phyloP scores from a whole-genome alignment of 1,284 basidiomycete species.

The Amylostereum areolatum region DNA sequence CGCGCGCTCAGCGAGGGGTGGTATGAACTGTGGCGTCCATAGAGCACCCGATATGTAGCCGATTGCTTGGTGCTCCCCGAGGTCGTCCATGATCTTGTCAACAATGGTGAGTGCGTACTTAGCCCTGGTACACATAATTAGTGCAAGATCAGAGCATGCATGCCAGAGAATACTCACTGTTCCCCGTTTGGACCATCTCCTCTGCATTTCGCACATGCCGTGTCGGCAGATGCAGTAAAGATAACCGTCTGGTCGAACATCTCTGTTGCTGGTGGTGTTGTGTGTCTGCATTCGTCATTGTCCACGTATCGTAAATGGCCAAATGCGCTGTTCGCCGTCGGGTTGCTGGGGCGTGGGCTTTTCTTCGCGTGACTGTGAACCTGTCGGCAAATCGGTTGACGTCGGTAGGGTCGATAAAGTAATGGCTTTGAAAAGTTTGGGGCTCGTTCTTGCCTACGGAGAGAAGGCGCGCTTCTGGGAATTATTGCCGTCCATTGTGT shows the following conservation, averaged over 20 bases:
- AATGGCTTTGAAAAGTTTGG: slow-evolving; percentile 2
- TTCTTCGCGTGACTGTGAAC: too few relatives aligned
- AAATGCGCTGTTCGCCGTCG: too few relatives aligned
- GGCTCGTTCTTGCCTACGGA: slow-evolving; percentile 1
- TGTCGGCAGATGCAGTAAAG: slow-evolving; percentile 16
- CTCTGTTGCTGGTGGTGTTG: neutral
- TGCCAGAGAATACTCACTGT: neutral
- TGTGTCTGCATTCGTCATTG: neutral
- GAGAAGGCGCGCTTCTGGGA: slow-evolving; percentile 6
- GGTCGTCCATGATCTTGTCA: slow-evolving; percentile 7
- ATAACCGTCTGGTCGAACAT: slow-evolving; percentile 16
- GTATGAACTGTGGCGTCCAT: slow-evolving; percentile 6
- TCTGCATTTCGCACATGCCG: slow-evolving; percentile 12
- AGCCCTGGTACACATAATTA: slow-evolving; percentile 4
- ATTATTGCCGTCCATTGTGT: slow-evolving; percentile 26
- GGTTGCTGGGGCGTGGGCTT: too few relatives aligned
- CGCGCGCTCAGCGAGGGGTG: slow-evolving; percentile 12
- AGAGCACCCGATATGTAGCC: slow-evolving; percentile 14
- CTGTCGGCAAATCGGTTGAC: slow-evolving; percentile 13
- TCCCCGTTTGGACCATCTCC: slow-evolving; percentile 16
- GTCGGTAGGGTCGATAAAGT: slow-evolving; percentile 6
- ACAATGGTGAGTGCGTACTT: slow-evolving; percentile 15
- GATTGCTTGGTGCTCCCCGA: slow-evolving; percentile 4
- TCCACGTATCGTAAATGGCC: neutral
- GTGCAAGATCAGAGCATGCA: neutral